phyloP scores from a whole-genome alignment of 495 filamentous ascomycete genomes.

The Aspergillus hancockii region DNA sequence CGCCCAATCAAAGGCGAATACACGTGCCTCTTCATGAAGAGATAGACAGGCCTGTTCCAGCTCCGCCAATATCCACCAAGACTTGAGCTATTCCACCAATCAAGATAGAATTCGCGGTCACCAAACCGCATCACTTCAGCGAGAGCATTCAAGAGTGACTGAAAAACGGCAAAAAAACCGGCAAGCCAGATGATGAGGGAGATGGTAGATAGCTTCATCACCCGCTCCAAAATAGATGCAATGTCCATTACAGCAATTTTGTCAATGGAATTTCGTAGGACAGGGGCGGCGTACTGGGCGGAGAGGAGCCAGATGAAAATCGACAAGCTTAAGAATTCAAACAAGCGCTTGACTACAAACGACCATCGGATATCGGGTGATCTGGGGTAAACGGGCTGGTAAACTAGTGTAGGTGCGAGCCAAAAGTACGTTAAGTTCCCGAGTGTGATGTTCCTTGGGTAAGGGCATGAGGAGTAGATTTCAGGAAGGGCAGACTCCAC shows the following conservation, averaged over 20 bases:
- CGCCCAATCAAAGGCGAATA: slow-evolving; percentile 82
- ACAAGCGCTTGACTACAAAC: slow-evolving; percentile 80
- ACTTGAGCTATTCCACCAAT: slow-evolving; percentile 94
- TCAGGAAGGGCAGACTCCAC: slow-evolving; percentile 64
- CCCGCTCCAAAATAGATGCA: slow-evolving; percentile 78
- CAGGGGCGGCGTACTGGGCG: slow-evolving; percentile 89
- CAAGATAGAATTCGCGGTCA: slow-evolving; percentile 91
- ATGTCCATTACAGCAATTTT: slow-evolving; percentile 81
- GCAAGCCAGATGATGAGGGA: slow-evolving; percentile 93
- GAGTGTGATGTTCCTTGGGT: slow-evolving; percentile 86
- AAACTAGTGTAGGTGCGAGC: slow-evolving; percentile 94
- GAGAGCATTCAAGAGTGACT: slow-evolving; percentile 82
- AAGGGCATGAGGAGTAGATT: slow-evolving; percentile 80
- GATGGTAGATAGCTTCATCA: slow-evolving; percentile 94
- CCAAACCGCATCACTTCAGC: slow-evolving; percentile 89
- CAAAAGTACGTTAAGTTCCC: slow-evolving; percentile 90
- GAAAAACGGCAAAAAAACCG: slow-evolving; percentile 95
- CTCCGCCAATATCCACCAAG: slow-evolving; percentile 89
- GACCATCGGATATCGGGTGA: slow-evolving; percentile 74
- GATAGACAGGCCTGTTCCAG: slow-evolving; percentile 96
- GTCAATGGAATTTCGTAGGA: slow-evolving; percentile 83
- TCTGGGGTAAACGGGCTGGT: slow-evolving; percentile 94
- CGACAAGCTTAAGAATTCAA: slow-evolving; percentile 70
- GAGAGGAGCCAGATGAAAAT: slow-evolving; percentile 91
- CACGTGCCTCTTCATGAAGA: slow-evolving; percentile 93